phyloP scores from a whole-genome alignment of 441 rosid species.

The Gossypium trilobum region DNA sequence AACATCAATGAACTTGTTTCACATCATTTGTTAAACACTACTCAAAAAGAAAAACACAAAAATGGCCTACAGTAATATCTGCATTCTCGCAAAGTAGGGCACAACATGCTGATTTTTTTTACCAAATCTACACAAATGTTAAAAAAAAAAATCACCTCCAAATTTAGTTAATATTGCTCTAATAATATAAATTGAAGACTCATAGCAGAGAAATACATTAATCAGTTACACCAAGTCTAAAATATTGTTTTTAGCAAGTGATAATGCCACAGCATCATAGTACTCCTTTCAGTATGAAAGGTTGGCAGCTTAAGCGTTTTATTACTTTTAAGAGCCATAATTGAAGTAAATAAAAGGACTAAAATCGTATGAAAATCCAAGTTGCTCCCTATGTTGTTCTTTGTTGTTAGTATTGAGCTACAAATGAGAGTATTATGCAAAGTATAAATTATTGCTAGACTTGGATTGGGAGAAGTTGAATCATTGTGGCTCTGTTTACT shows the following conservation, averaged over 20 bases:
- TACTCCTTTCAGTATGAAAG: not conserved
- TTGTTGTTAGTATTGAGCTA: not conserved
- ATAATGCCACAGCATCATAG: not conserved
- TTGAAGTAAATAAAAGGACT: not conserved
- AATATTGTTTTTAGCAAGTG: not conserved
- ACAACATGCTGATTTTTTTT: not conserved
- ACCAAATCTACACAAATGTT: not conserved
- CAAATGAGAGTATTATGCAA: not conserved
- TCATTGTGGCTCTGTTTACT: not conserved
- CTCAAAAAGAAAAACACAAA: too few species aligned
- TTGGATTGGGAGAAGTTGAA: too few species aligned
- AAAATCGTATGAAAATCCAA: not conserved
- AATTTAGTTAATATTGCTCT: not conserved
- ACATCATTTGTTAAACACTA: not conserved
- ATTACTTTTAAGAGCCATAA: not conserved
- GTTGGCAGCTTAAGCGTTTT: not conserved
- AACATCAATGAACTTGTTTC: not conserved
- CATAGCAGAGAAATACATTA: not conserved
- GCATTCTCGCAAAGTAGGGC: not conserved
- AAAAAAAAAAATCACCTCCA: not conserved
- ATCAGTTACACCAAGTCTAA: not conserved
- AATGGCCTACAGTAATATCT: not conserved
- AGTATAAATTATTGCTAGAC: not conserved
- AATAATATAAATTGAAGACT: not conserved
- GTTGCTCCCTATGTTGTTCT: not conserved